These are phyloP conservation scores for Cajanus cajan DNA, from an alignment of 306 rosid genomes.

Conservation along the genomic window DNA sequence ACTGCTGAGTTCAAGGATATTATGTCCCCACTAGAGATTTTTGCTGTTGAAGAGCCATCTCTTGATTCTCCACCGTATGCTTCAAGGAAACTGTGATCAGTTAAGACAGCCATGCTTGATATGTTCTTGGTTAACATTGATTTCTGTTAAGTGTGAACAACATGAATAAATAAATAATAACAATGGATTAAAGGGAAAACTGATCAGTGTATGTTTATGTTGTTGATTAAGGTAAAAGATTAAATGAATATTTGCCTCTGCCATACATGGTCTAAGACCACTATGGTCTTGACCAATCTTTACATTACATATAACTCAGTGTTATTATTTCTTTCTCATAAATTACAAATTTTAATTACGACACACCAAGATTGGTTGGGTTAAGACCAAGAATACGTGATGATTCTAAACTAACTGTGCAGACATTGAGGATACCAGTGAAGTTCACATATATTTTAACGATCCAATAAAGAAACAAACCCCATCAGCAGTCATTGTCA, in stretches of 20 bases:
- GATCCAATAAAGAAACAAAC: background rate
- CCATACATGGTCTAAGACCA: no score
- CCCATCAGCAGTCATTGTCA: background rate
- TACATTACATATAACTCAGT: no score
- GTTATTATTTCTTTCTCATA: no score
- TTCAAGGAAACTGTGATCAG: slow-evolving; percentile 65
- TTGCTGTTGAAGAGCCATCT: slow-evolving; percentile 56
- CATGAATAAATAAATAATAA: background rate
- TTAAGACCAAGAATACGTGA: no score
- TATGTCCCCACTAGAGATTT: slow-evolving; percentile 58
- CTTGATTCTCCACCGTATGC: slow-evolving; percentile 73
- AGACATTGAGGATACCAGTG: no score
- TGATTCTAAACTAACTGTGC: no score
- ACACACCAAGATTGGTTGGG: no score
- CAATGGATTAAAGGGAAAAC: background rate
- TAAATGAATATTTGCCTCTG: background rate
- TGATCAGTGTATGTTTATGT: background rate
- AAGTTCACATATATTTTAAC: background rate
- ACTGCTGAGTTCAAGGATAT: slow-evolving; percentile 44
- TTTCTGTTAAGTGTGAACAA: slow-evolving; percentile 41
- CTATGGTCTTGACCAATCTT: no score
- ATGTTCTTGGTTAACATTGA: slow-evolving; percentile 49
- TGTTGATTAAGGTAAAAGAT: background rate
- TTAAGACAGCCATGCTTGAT: slow-evolving; percentile 58
- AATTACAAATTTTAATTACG: no score